Conservation (phyloP, 2,329 filamentous ascomycete genomes). For the Scedosporium boydii region DNA sequence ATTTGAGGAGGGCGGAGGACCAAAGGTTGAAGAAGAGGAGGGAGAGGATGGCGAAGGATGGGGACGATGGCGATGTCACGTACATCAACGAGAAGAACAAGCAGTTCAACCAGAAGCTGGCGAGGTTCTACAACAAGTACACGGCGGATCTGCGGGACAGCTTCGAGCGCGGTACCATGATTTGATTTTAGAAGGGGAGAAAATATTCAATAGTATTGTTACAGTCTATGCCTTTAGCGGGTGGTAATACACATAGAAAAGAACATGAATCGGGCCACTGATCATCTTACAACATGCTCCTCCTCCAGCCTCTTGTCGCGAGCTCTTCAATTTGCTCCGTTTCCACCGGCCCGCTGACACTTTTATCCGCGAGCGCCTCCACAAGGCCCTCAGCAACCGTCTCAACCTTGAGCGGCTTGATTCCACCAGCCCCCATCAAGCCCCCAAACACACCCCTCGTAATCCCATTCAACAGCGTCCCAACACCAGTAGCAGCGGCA, state of each 20-base stretch:
- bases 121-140: slow-evolving; percentile 97
- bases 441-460: slow-evolving; percentile 67
- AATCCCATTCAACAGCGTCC: slow-evolving; percentile 65
- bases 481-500: slow-evolving; percentile 66
- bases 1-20: slow-evolving; percentile 83
- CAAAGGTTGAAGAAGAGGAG: slow-evolving; percentile 74
- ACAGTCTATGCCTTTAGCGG: neutral
- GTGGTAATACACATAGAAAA: too few species aligned
- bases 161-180: slow-evolving; percentile 95
- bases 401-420: slow-evolving; percentile 83
- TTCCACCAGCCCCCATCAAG: slow-evolving; percentile 72
- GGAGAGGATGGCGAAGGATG: slow-evolving; percentile 66
- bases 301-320: slow-evolving; percentile 77
- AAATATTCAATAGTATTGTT: neutral
- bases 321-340: slow-evolving; percentile 71
- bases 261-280: too few species aligned
- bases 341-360: slow-evolving; percentile 66
- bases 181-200: slow-evolving; percentile 35
- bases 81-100: slow-evolving; percentile 99
- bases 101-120: slow-evolving; percentile 97
- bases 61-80: slow-evolving; percentile 84
- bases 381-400: slow-evolving; percentile 82
- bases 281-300: slow-evolving; percentile 64
- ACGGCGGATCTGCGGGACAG: slow-evolving; percentile 94
- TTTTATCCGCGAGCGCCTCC: slow-evolving; percentile 70